Percentiles rank a stretch among this genome's conserved stretches.
Evolutionary conservation across 2,329 filamentous ascomycete genomes (phyloP).

Genomic region (Penicillium psychrosexuale): DNA sequence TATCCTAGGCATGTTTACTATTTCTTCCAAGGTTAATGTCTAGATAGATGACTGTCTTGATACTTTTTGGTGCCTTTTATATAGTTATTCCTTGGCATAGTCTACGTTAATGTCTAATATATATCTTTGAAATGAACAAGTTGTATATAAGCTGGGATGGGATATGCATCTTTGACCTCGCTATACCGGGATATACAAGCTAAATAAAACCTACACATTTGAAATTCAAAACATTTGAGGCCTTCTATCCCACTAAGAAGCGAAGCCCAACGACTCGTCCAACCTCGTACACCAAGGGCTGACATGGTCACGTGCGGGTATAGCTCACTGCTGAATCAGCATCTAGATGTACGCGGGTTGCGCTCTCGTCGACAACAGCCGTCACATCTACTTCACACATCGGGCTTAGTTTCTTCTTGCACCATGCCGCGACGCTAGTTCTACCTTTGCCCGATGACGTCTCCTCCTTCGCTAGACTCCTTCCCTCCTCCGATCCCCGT

Average conservation of each 20-base stretch:
- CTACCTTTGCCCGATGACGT: conserved; percentile 32
- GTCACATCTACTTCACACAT: background rate
- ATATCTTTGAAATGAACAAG: too few species aligned
- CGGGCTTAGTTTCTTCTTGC: conserved; percentile 7
- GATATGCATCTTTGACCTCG: accelerated
- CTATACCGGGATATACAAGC: background rate
- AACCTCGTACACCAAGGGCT: conserved; percentile 1
- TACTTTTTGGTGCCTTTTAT: too few species aligned
- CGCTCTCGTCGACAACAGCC: conserved; percentile 8
- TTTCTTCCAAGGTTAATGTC: background rate
- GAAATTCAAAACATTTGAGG: background rate
- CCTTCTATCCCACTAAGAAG: background rate
- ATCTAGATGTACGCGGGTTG: conserved; percentile 5
- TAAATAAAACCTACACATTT: accelerated
- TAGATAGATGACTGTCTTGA: background rate
- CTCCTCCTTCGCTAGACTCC: conserved; percentile 33
- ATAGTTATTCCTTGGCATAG: too few species aligned
- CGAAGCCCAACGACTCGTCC: background rate
- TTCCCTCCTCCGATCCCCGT: conserved; percentile 46
- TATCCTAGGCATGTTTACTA: too few species aligned
- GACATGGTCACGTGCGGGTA: background rate
- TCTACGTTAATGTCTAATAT: too few species aligned
- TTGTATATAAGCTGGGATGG: too few species aligned
- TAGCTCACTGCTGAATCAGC: conserved; percentile 7
- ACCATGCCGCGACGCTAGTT: conserved; percentile 31